phyloP scores from a whole-genome alignment of 495 filamentous ascomycete genomes.

The Lindgomyces ingoldianus region DNA sequence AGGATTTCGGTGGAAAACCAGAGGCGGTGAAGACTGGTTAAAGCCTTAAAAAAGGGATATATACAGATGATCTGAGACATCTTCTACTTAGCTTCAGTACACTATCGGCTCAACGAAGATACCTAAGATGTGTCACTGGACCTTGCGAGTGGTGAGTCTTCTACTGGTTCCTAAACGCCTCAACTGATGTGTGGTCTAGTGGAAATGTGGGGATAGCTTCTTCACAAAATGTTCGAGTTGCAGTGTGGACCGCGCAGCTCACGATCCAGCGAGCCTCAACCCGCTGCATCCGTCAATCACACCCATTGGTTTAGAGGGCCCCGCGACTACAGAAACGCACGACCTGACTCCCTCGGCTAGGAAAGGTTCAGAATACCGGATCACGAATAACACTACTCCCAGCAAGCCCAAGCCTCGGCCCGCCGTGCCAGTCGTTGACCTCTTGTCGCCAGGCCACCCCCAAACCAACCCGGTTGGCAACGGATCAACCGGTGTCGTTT shows the following conservation, averaged over 20 bases:
- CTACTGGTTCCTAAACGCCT: not conserved
- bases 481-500: not conserved
- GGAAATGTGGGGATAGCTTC: conserved; percentile 35
- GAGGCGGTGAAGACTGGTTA: not conserved
- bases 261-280: conserved; percentile 27
- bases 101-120: too few species aligned
- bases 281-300: conserved; percentile 29
- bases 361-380: not conserved
- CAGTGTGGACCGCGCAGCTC: conserved; percentile 30
- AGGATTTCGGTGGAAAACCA: not conserved
- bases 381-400: not conserved
- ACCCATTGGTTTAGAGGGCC: not conserved
- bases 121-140: conserved; percentile 28
- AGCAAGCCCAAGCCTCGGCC: not conserved
- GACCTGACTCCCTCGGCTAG: not conserved
- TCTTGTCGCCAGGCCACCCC: not conserved
- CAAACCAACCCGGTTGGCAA: not conserved
- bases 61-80: not conserved
- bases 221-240: conserved; percentile 35
- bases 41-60: not conserved
- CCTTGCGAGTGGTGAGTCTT: conserved; percentile 20
- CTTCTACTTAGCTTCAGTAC: too few species aligned
- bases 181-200: conserved; percentile 16
- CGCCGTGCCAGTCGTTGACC: not conserved
- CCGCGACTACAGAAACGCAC: not conserved